A percentile compares a stretch with the other conserved stretches of the same genome.
Evolutionary conservation across 495 filamentous ascomycete species (phyloP).

Genomic region (Platismatia glauca): DNA sequence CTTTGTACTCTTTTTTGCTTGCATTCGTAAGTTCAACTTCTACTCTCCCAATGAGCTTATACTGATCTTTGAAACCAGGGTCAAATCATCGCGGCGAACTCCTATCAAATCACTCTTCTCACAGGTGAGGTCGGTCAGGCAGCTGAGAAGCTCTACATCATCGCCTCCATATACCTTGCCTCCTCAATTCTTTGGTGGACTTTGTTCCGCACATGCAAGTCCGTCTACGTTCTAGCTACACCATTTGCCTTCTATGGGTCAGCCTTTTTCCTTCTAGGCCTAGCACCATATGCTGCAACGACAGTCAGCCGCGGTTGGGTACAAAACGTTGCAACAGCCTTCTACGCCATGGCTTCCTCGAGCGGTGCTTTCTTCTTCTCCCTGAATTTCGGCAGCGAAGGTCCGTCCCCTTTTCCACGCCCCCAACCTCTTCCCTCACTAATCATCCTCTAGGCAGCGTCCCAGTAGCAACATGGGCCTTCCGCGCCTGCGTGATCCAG

Average conservation of each 20-base stretch:
- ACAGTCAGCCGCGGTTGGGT: conserved; percentile 37
- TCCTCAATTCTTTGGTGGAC: conserved; percentile 56
- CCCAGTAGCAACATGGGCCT: conserved; percentile 54
- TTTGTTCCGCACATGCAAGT: conserved; percentile 47
- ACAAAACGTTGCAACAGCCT: conserved; percentile 48
- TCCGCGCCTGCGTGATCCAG: conserved; percentile 54
- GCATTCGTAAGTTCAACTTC: conserved; percentile 37
- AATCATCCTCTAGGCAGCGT: conserved; percentile 35
- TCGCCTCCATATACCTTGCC: conserved; percentile 53
- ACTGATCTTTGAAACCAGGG: conserved; percentile 27
- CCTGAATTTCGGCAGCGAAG: conserved; percentile 59
- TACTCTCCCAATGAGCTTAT: not conserved
- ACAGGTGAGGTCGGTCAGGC: conserved; percentile 51
- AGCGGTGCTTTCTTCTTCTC: conserved; percentile 55
- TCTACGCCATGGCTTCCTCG: conserved; percentile 52
- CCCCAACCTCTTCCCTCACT: not conserved
- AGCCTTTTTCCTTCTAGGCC: conserved; percentile 51
- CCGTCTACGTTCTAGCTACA: conserved; percentile 46
- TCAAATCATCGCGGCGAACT: conserved; percentile 59
- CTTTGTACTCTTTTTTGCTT: conserved; percentile 60
- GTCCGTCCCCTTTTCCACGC: conserved; percentile 16
- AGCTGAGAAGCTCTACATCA: conserved; percentile 52
- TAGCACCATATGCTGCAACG: conserved; percentile 37
- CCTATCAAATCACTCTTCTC: conserved; percentile 59
- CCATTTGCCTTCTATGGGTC: conserved; percentile 52